These are phyloP conservation scores for Ogataea paradorogensis DNA, from an alignment of 805 yeast genomes.

Conservation along the genomic window DNA sequence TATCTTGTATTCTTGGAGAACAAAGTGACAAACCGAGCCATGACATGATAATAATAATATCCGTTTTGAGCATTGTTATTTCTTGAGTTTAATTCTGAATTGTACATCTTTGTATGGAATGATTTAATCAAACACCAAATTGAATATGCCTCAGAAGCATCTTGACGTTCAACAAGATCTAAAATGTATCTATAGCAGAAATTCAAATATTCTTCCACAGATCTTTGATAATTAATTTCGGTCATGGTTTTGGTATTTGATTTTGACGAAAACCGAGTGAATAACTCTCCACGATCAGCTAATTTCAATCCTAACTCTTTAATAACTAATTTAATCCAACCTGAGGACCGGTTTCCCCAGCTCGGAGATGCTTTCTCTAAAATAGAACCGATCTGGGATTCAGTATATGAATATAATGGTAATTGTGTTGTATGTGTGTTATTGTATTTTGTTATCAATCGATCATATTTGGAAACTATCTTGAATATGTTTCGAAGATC, in stretches of 20 bases:
- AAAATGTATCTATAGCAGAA: slow-evolving; percentile 30
- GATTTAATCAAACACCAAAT: slow-evolving; percentile 30
- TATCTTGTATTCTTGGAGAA: slow-evolving; percentile 33
- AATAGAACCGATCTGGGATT: slow-evolving; percentile 12
- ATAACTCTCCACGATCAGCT: slow-evolving; percentile 3
- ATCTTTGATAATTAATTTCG: slow-evolving; percentile 15
- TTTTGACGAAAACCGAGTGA: neutral
- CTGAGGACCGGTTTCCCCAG: slow-evolving; percentile 1
- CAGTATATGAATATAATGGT: slow-evolving; percentile 7
- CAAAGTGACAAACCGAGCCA: slow-evolving; percentile 25
- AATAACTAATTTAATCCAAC: slow-evolving; percentile 7
- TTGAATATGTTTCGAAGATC: slow-evolving; percentile 10
- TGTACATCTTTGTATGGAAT: slow-evolving; percentile 30
- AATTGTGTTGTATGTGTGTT: slow-evolving; percentile 1
- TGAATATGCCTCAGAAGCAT: slow-evolving; percentile 26
- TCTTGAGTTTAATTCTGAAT: slow-evolving; percentile 21
- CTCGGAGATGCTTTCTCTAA: slow-evolving; percentile 9
- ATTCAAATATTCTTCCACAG: slow-evolving; percentile 27
- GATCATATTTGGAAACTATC: slow-evolving; percentile 12
- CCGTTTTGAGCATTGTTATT: slow-evolving; percentile 30
- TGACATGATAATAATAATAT: slow-evolving; percentile 28
- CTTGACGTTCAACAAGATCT: slow-evolving; percentile 23
- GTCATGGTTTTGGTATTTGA: slow-evolving; percentile 7
- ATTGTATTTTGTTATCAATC: slow-evolving; percentile 10
- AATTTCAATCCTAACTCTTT: slow-evolving; percentile 14